Evolutionary conservation across 2,329 filamentous ascomycete species (phyloP), one percentile per base, ranked within the genome.

Genomic region (Sclerotinia sclerotiorum): DNA sequence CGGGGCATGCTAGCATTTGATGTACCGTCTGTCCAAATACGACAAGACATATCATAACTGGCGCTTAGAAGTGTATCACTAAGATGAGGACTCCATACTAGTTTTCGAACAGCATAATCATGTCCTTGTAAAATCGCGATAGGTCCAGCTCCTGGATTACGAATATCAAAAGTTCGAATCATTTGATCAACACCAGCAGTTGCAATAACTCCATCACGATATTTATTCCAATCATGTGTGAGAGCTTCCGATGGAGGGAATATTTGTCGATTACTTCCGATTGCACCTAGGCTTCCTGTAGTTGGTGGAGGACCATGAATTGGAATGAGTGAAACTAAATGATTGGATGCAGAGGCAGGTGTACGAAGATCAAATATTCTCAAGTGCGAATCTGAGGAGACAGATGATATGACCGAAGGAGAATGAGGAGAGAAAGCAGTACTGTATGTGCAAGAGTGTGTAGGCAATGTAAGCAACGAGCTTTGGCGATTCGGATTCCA

Each of bases 181-280:
- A 90, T 82, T 66, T 91, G 87, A 79, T 99, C 95, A 4, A 98
- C 95, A 67, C 95, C 94, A 1, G 88, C 95, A 0, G 93, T 93
- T 0, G 95, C 95, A 67, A 99, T 82, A 35, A 97, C 84, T 0
- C 88, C 90, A 73, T 93, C 88, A 51, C 91, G 87, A 81, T 99
- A 99, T 80, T 99, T 99, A 82, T 99, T 99, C 95, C 95, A 99
- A 79, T 99, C 95, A 80, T 98, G 95, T 0, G 94, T 97, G 44
- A 99, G 85, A 49, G 92, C 88, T 82, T 99, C 95, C 13, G 80
- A 77, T 39, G 80, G 81, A 62, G 76, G 78, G 69, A 73, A 77
- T 39, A 72, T 73, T 65, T 74, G 76, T 21, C 76, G 74, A 39
- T 76, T 74, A 17, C 73, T 71, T 71, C 74, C 73, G 15, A 73